phyloP scores from a whole-genome alignment of 129 eudicot species.

The Flaveria trinervia region DNA sequence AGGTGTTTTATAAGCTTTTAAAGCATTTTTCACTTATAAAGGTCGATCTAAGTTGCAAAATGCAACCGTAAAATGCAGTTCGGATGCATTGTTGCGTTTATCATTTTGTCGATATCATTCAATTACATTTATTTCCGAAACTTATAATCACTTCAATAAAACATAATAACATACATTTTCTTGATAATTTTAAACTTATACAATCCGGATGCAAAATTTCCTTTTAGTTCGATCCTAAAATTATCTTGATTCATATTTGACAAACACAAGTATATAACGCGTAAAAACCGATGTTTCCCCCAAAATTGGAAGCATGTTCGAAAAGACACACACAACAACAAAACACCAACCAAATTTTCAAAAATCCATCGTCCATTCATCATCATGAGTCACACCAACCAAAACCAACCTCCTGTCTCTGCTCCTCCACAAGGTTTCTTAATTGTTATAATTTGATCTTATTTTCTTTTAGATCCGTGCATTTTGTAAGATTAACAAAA shows the following conservation, averaged over 20 bases:
- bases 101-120: too few species aligned
- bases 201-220: too few species aligned
- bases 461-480: background rate
- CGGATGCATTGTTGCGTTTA: too few species aligned
- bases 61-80: too few species aligned
- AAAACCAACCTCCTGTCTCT: constrained; percentile 26
- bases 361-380: constrained; percentile 23
- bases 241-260: background rate
- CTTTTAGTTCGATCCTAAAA: too few species aligned
- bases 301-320: constrained; percentile 17
- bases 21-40: too few species aligned
- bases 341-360: constrained; percentile 11
- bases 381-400: constrained; percentile 28
- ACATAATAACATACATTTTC: too few species aligned
- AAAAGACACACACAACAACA: constrained; percentile 21
- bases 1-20: too few species aligned
- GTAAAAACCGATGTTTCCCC: constrained; percentile 8
- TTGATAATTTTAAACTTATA: too few species aligned
- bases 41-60: too few species aligned
- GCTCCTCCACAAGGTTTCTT: constrained; percentile 34
- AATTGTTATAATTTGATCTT: background rate
- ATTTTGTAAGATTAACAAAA: background rate
- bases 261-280: background rate
- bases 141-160: too few species aligned
- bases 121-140: too few species aligned